Evolutionary conservation across 306 rosid genomes (phyloP), one percentile per base, ranked within the genome.

Genomic region (Mimosa pudica): DNA sequence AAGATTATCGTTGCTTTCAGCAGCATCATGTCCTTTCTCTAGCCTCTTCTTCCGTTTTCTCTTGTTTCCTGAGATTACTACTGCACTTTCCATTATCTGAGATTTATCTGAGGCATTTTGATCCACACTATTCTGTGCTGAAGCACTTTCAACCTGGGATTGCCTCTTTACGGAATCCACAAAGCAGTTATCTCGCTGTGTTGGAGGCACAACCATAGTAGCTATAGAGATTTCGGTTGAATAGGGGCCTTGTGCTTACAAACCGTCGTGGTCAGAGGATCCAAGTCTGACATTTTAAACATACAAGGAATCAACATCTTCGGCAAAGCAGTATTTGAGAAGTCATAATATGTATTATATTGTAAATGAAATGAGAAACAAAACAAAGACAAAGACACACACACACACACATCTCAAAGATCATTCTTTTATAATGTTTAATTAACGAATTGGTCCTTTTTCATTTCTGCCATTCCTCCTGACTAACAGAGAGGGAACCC

Each of bases 1-100:
- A 55, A 52, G 67, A 55, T 42, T 70, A 57, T 68, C 47, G 54
- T 45, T 63, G 77, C 20, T 81, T 72, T 73, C 65, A 77, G 8
- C 62, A 38, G 30, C 71, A 66, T 66, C 20, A 38, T 36, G 30
- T 65, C 30, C 45, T 6, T 7, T 16, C 12, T 2, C 48, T 9
- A 0, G 12, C 48, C 71, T 36, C 2, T 4, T 66, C 70, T 8
- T 65, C 8, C 13, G 3, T 38, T 41, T 38, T 66, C 10, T 16
- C 35, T 54, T 69, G 36, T 48, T 52, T 35, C 18, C 36, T 7
- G 14, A 52, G 63, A 75, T 65, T n/a, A 63, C 67, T 44, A 44
- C 83, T 10, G 16, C 46, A 48, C 44, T 18, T 4, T 0, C 32
- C 45, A 65, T 65, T 24, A 41, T 18, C 46, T 10, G 32, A 41